Evolutionary conservation across 495 filamentous ascomycete species (phyloP).

Genomic region (Daldinia childiae): DNA sequence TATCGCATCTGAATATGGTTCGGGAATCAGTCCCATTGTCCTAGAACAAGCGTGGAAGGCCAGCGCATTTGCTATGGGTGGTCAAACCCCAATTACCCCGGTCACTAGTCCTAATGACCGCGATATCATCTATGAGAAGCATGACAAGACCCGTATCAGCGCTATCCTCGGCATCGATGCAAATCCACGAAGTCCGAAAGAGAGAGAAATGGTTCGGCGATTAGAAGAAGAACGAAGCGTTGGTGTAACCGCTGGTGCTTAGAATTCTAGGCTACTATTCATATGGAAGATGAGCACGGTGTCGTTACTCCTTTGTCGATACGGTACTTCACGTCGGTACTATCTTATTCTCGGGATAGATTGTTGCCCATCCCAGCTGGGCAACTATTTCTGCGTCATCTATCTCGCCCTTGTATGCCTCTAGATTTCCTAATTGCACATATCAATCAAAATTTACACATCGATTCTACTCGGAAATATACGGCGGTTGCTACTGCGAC

Average conservation of each 20-base stretch:
- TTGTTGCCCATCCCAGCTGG: not conserved
- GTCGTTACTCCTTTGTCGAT: not conserved
- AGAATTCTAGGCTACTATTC: not conserved
- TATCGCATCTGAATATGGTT: constrained; percentile 75
- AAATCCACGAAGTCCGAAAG: constrained; percentile 61
- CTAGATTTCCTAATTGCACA: constrained; percentile 12
- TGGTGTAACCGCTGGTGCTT: constrained; percentile 28
- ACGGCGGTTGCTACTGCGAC: not conserved
- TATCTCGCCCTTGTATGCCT: constrained; percentile 15
- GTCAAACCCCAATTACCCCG: constrained; percentile 58
- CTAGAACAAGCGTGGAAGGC: constrained; percentile 76
- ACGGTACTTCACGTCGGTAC: not conserved
- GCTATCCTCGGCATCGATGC: constrained; percentile 64
- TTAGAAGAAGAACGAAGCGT: constrained; percentile 56
- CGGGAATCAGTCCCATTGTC: constrained; percentile 66
- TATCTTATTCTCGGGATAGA: not conserved
- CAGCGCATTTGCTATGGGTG: constrained; percentile 42
- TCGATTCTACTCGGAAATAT: constrained; percentile 19
- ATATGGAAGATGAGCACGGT: not conserved
- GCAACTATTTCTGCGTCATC: not conserved
- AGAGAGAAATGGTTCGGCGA: constrained; percentile 62
- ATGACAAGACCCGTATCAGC: constrained; percentile 63
- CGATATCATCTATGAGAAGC: constrained; percentile 47
- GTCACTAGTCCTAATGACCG: constrained; percentile 57
- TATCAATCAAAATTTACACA: constrained; percentile 25